Conservation (phyloP, 495 filamentous ascomycete species). For the Daldinia vernicosa region DNA sequence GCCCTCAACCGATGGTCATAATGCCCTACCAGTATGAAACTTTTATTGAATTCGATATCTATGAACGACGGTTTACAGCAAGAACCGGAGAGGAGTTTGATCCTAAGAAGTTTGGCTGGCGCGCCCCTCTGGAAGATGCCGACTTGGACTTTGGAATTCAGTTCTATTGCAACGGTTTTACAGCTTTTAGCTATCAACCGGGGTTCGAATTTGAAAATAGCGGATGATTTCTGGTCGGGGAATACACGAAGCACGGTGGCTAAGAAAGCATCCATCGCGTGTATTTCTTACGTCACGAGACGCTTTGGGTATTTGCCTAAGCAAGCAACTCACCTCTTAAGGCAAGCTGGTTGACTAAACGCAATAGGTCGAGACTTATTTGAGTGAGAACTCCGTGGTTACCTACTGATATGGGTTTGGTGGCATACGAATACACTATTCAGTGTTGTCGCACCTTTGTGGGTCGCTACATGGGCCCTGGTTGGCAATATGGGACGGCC, state of each 20-base stretch:
- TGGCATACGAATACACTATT: neutral
- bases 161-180: constrained; percentile 14
- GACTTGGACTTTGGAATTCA: constrained; percentile 31
- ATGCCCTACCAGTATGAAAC: constrained; percentile 1
- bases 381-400: neutral
- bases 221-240: neutral
- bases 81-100: constrained; percentile 8
- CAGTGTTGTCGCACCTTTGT: neutral
- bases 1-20: neutral
- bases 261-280: neutral
- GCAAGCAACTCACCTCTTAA: neutral
- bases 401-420: neutral
- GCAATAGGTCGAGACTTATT: neutral
- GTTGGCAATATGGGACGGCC: neutral
- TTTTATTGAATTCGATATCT: constrained; percentile 37
- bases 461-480: neutral
- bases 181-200: constrained; percentile 11
- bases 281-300: neutral
- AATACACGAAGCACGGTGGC: neutral
- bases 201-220: constrained; percentile 21
- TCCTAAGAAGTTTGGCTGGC: constrained; percentile 17
- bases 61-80: constrained; percentile 26
- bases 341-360: neutral
- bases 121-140: neutral
- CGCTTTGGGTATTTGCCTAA: neutral